Evolutionary conservation across 192 early-diverging fungal species (phyloP).

Genomic region (Coemansia sp.): DNA sequence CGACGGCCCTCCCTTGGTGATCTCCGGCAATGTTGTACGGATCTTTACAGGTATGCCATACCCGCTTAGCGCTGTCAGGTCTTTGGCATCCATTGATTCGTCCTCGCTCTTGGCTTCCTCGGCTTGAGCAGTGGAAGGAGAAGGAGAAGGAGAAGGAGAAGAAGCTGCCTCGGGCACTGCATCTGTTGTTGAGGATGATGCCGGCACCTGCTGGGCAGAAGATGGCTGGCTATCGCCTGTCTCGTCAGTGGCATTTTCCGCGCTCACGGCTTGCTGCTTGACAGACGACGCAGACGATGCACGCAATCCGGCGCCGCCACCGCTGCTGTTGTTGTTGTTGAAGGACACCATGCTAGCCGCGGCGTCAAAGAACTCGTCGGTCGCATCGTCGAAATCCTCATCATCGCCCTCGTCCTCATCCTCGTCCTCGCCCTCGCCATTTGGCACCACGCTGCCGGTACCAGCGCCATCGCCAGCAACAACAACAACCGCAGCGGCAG

Average conservation of each 20-base stretch:
- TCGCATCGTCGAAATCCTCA: slow-evolving; percentile 57
- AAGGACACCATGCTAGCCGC: slow-evolving; percentile 42
- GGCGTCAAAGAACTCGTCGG: slow-evolving; percentile 72
- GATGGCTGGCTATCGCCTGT: background rate
- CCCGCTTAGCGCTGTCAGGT: slow-evolving; percentile 47
- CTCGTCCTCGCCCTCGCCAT: background rate
- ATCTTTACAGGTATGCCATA: slow-evolving; percentile 25
- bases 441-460: background rate
- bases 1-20: slow-evolving; percentile 59
- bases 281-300: slow-evolving; percentile 10
- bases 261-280: background rate
- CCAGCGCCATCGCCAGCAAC: background rate
- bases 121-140: too few relatives aligned
- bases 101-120: background rate
- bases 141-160: too few relatives aligned
- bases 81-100: slow-evolving; percentile 2
- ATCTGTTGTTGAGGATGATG: background rate
- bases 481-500: background rate
- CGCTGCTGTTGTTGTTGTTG: slow-evolving; percentile 12
- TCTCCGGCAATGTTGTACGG: slow-evolving; percentile 57
- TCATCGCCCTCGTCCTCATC: slow-evolving; percentile 38
- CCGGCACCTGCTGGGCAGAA: background rate
- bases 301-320: slow-evolving; percentile 9
- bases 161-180: background rate
- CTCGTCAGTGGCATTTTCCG: background rate